Percentiles rank a stretch among this genome's conserved stretches.
Conservation (phyloP, 2,329 filamentous ascomycete genomes). For the Coniochaeta sp. region DNA sequence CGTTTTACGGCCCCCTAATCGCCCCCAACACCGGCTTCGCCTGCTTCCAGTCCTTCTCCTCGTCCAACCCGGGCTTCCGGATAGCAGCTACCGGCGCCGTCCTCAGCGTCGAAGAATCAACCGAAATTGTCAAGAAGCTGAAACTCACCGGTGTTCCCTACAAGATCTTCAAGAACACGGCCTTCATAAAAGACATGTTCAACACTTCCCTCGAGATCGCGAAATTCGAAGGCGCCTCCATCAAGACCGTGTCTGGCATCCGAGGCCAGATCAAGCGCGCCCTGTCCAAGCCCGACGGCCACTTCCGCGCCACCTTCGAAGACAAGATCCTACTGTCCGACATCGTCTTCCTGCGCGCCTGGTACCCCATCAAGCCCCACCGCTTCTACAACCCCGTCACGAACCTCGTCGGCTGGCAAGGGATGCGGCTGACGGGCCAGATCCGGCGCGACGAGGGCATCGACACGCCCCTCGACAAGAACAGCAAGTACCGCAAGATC, state of each 20-base stretch:
- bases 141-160: conserved; percentile 90
- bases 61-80: conserved; percentile 81
- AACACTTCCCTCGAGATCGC: conserved; percentile 86
- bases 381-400: conserved; percentile 96
- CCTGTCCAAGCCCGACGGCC: conserved; percentile 84
- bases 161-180: conserved; percentile 99
- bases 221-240: conserved; percentile 93
- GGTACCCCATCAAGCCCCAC: conserved; percentile 93
- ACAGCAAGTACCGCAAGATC: conserved; percentile 73
- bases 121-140: conserved; percentile 98
- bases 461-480: conserved; percentile 70
- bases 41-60: conserved; percentile 82
- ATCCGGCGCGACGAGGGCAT: conserved; percentile 72
- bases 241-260: conserved; percentile 93
- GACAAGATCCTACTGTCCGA: conserved; percentile 97
- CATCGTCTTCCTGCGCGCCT: conserved; percentile 91
- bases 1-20: conserved; percentile 90
- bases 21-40: conserved; percentile 95
- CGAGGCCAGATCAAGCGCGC: conserved; percentile 96
- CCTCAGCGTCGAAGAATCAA: conserved; percentile 86
- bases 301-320: conserved; percentile 95
- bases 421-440: conserved; percentile 91
- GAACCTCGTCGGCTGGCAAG: conserved; percentile 86
- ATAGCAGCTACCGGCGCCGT: conserved; percentile 93
- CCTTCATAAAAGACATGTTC: conserved; percentile 99